Evolutionary conservation across 441 rosid genomes (phyloP).

Genomic region (Pelargonium fulgidum): DNA sequence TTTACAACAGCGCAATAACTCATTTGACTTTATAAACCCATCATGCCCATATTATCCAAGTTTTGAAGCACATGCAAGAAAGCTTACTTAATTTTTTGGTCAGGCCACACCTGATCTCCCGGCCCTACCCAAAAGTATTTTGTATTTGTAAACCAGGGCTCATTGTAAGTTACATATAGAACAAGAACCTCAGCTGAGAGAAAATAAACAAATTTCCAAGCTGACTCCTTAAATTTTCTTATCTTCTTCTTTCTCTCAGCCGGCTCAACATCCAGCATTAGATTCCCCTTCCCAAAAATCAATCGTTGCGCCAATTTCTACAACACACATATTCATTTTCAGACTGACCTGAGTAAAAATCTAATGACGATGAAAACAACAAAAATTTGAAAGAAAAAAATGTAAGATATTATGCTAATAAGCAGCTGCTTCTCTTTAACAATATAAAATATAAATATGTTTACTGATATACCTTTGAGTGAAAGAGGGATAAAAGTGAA

Average conservation of each 20-base stretch:
- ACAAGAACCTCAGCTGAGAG: constrained; percentile 65
- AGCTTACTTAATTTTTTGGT: constrained; percentile 66
- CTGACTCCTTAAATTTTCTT: constrained; percentile 73
- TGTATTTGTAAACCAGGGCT: constrained; percentile 78
- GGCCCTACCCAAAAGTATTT: constrained; percentile 76
- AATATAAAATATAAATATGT: too few relatives aligned
- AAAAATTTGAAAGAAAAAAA: background rate
- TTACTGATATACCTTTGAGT: background rate
- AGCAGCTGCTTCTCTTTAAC: background rate
- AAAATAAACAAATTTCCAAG: constrained; percentile 77
- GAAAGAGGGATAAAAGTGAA: background rate
- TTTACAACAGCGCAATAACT: constrained; percentile 11
- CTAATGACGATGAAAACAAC: background rate
- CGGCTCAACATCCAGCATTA: constrained; percentile 18
- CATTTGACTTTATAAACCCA: background rate
- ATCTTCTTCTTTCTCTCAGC: constrained; percentile 40
- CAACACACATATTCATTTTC: constrained; percentile 14
- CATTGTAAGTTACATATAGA: constrained; percentile 48
- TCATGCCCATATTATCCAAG: too few relatives aligned
- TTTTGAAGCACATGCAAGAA: background rate
- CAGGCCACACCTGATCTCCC: constrained; percentile 77
- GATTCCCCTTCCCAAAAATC: constrained; percentile 41
- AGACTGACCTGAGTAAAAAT: background rate
- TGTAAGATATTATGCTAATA: too few relatives aligned
- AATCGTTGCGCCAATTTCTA: constrained; percentile 54